phyloP scores from a whole-genome alignment of 768 basidiomycete species.

The Thelephora ganbajun region DNA sequence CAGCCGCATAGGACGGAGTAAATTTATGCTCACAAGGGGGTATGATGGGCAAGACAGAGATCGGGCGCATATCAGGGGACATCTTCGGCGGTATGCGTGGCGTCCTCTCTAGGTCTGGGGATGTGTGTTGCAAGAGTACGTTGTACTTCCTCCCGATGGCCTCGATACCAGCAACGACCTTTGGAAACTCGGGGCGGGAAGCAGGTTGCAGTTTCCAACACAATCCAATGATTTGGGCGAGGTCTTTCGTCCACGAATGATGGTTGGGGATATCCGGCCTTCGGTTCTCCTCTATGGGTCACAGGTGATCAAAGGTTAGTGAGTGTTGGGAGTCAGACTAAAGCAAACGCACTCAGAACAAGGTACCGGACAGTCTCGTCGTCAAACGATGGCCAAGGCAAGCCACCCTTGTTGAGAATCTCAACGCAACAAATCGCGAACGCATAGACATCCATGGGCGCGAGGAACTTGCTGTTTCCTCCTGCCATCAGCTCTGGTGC shows the following conservation, averaged over 20 bases:
- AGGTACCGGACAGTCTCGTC: slow-evolving; percentile 17
- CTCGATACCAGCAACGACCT: slow-evolving; percentile 32
- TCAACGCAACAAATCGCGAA: slow-evolving; percentile 25
- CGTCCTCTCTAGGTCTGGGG: slow-evolving; percentile 7
- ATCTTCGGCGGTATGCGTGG: slow-evolving; percentile 5
- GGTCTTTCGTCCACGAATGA: slow-evolving; percentile 10
- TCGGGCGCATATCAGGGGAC: slow-evolving; percentile 27
- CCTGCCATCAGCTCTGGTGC: slow-evolving; percentile 25
- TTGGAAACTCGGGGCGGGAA: slow-evolving; percentile 37
- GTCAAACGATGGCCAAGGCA: slow-evolving; percentile 19
- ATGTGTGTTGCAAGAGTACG: slow-evolving; percentile 15
- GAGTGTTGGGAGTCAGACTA: not conserved
- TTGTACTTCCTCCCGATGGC: slow-evolving; percentile 28
- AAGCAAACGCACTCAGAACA: slow-evolving; percentile 13
- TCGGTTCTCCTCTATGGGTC: slow-evolving; percentile 11
- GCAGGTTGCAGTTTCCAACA: slow-evolving; percentile 47
- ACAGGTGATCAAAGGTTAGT: not conserved
- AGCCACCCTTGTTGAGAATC: slow-evolving; percentile 20
- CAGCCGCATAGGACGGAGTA: slow-evolving; percentile 15
- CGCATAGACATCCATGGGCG: slow-evolving; percentile 24
- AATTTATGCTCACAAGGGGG: slow-evolving; percentile 5
- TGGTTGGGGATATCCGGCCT: slow-evolving; percentile 10
- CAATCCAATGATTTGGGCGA: slow-evolving; percentile 30
- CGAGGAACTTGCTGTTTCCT: slow-evolving; percentile 19
- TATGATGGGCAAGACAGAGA: slow-evolving; percentile 16